Conservation (phyloP, 2,329 filamentous ascomycete genomes). For the Fusarium sp. region DNA sequence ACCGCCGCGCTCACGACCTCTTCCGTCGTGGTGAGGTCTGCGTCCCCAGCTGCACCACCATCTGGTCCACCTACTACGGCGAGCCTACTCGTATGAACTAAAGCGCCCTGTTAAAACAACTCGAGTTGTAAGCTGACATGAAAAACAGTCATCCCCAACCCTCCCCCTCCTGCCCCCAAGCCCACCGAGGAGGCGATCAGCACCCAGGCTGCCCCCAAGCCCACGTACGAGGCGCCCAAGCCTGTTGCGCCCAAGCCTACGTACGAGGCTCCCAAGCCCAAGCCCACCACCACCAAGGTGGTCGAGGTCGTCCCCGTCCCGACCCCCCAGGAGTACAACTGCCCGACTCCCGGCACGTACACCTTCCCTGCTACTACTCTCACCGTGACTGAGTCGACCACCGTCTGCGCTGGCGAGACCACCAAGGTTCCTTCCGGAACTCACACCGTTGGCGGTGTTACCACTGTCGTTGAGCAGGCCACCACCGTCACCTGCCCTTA, state of each 20-base stretch:
- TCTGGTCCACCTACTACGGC: slow-evolving; percentile 80
- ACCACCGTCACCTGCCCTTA: slow-evolving; percentile 81
- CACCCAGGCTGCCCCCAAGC: slow-evolving; percentile 26
- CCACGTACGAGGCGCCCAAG: slow-evolving; percentile 22
- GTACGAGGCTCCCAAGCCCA: slow-evolving; percentile 26
- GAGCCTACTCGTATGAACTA: slow-evolving; percentile 72
- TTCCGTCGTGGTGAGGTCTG: slow-evolving; percentile 72
- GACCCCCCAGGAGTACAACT: slow-evolving; percentile 68
- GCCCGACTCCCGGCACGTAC: slow-evolving; percentile 79
- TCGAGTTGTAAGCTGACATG: slow-evolving; percentile 36
- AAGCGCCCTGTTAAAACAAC: background rate
- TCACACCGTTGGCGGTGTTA: slow-evolving; percentile 81
- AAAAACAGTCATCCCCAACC: slow-evolving; percentile 58
- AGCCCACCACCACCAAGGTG: slow-evolving; percentile 55
- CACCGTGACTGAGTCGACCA: slow-evolving; percentile 77
- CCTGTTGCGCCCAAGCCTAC: slow-evolving; percentile 28
- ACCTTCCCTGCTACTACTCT: slow-evolving; percentile 82
- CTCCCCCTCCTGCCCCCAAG: slow-evolving; percentile 51
- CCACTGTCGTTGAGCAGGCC: slow-evolving; percentile 76
- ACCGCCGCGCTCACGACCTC: slow-evolving; percentile 76
- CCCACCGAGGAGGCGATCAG: slow-evolving; percentile 35
- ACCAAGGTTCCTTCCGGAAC: slow-evolving; percentile 75
- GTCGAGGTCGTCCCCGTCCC: slow-evolving; percentile 65
- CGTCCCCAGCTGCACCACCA: slow-evolving; percentile 77
- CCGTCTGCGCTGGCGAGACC: slow-evolving; percentile 75